Evolutionary conservation across 441 rosid species (phyloP).

Genomic region (Macaranga tanarius): DNA sequence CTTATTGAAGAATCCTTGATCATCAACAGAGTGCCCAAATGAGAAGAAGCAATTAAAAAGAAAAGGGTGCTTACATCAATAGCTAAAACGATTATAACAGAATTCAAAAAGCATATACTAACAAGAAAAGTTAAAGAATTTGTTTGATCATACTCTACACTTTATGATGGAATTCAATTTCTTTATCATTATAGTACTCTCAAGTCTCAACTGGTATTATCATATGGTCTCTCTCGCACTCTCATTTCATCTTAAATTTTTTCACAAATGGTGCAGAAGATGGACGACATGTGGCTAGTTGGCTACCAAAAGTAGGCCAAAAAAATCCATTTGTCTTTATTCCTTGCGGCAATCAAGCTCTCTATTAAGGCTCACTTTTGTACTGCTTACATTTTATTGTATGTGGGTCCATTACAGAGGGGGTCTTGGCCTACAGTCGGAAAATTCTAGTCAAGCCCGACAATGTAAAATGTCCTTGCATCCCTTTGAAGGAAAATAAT

Average conservation of each 20-base stretch:
- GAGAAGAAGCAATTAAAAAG: no score
- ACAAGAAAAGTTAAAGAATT: not conserved
- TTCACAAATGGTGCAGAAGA: not conserved
- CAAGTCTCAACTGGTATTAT: not conserved
- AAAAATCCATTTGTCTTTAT: not conserved
- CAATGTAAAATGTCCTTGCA: constrained; percentile 12
- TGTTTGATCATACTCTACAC: not conserved
- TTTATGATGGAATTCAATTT: not conserved
- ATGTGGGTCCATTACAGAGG: not conserved
- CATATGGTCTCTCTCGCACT: not conserved
- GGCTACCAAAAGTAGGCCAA: no score
- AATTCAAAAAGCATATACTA: not conserved
- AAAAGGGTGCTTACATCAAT: not conserved
- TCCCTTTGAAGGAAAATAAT: constrained; percentile 18
- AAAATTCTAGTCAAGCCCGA: constrained; percentile 10
- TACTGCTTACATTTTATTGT: not conserved
- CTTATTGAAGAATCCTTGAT: no score
- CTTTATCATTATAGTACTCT: not conserved
- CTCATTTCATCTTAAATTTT: no score
- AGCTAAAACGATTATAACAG: not conserved
- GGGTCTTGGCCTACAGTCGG: constrained; percentile 11
- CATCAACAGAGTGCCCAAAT: no score
- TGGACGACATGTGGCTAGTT: not conserved
- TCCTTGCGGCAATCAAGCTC: not conserved
- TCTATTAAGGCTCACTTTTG: not conserved